Evolutionary conservation across 345 rosid genomes (phyloP).

Genomic region (Syzygium grande): DNA sequence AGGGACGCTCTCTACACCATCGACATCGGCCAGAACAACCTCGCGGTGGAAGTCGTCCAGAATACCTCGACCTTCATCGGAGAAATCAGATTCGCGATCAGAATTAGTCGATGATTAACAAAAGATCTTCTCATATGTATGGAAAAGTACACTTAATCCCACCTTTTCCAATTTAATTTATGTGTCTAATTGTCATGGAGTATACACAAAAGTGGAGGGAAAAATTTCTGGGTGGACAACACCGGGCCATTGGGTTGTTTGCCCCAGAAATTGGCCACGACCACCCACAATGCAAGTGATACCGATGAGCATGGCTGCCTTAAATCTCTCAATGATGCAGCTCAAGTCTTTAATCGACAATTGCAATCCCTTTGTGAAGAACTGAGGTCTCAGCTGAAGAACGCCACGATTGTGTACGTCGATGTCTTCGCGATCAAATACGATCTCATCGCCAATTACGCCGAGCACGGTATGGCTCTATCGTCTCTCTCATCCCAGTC

Average conservation of each 20-base stretch:
- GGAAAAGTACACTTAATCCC: not conserved
- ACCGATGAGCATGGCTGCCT: slow-evolving; percentile 56
- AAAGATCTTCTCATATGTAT: not conserved
- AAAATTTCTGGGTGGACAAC: slow-evolving; percentile 60
- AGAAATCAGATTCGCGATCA: slow-evolving; percentile 42
- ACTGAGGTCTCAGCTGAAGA: slow-evolving; percentile 28
- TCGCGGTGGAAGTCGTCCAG: slow-evolving; percentile 28
- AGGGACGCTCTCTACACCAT: slow-evolving; percentile 44
- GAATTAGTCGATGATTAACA: slow-evolving; percentile 10
- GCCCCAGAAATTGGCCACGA: slow-evolving; percentile 39
- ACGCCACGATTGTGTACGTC: slow-evolving; percentile 41
- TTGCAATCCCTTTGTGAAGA: slow-evolving; percentile 26
- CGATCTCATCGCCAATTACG: slow-evolving; percentile 32
- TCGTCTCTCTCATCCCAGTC: not conserved
- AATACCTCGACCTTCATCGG: slow-evolving; percentile 40
- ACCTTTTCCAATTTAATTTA: not conserved
- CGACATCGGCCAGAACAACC: slow-evolving; percentile 70
- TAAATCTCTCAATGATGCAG: slow-evolving; percentile 38
- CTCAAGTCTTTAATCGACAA: slow-evolving; percentile 38
- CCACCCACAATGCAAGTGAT: slow-evolving; percentile 17
- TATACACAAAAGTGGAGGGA: slow-evolving; percentile 44
- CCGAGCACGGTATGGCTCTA: slow-evolving; percentile 28
- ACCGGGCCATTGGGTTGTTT: slow-evolving; percentile 70
- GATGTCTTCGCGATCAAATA: slow-evolving; percentile 49
- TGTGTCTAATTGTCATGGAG: slow-evolving; percentile 7